Base-by-base conservation (phyloP, 2,329 filamentous ascomycete species). In the Pyrenophora teres region DNA sequence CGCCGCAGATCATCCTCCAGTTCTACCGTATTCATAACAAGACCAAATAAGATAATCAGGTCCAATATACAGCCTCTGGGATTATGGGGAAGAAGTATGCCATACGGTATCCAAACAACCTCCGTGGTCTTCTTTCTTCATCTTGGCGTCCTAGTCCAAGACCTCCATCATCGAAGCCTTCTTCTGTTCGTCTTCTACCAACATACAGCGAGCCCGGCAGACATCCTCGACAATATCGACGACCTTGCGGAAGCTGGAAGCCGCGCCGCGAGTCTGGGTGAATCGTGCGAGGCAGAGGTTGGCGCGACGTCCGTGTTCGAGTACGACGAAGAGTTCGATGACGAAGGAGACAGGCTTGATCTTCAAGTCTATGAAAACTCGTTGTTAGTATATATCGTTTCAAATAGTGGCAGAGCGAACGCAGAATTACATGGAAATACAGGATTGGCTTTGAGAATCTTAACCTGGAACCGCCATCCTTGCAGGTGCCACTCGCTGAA, bases 321-420 rank as follows among this genome's bases (percentile, higher is more conserved):
- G 88, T 32, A 96, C 88, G 1, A 88, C 91, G 77, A 95, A 95
- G 55, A 97, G 83, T 71, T 97, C 91, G 32, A 87, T 86, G 13
- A 90, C 88, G 73, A 97, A 92, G 12, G 87, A 83, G n/a, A 97
- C 92, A 47, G 91, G 88, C 69, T 92, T 94, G 69, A 97, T 83
- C 57, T 87, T 83, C 44, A 96, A 81, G 65, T 88, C 90, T 92
- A 62, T 9, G 65, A 68, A 23, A 62, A 35, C 19, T 13, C 3
- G 50, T 33, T 32, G 53, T 65, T 44, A 63, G 56, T 50, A 44
- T 35, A 43, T 10, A 1, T 21, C 8, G 21, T n/a, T 15, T 18
- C 19, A 23, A 19, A 13, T 9, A 18, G 30, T 10, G 12, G 15
- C 15, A 15, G 15, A 15, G 15, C 15, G 47, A 41, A 33, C 25